Evolutionary conservation across 2,329 filamentous ascomycete genomes (phyloP).

Genomic region (Fonsecaea pugnacius): DNA sequence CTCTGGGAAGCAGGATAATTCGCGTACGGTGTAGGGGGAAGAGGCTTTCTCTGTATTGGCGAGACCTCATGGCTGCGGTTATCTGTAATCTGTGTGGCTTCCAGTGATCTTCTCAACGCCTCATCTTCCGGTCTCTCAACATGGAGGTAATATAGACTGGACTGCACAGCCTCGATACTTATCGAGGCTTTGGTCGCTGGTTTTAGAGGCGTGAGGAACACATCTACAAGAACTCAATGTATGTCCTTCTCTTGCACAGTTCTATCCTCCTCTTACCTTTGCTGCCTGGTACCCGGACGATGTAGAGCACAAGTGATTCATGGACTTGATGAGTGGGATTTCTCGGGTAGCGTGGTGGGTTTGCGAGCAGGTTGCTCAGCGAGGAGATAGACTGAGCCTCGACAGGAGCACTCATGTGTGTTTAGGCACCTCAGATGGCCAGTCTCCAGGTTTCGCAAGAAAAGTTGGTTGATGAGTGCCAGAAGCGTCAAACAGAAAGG

Average conservation of each 20-base stretch:
- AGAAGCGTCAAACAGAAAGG: neutral
- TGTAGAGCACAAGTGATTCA: constrained; percentile 81
- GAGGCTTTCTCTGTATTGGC: constrained; percentile 37
- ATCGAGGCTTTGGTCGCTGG: constrained; percentile 82
- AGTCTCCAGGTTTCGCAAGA: neutral
- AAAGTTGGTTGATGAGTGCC: neutral
- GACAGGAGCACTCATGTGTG: constrained; percentile 48
- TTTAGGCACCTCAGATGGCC: neutral
- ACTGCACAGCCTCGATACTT: constrained; percentile 81
- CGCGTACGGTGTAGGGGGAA: constrained; percentile 31
- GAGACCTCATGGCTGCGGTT: constrained; percentile 15
- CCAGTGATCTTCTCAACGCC: constrained; percentile 45
- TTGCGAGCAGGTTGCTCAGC: constrained; percentile 78
- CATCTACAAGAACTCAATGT: constrained; percentile 61
- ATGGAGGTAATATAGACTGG: constrained; percentile 90
- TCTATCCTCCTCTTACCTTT: constrained; percentile 63
- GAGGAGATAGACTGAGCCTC: constrained; percentile 83
- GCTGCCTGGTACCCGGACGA: constrained; percentile 88
- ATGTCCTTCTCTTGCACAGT: constrained; percentile 24
- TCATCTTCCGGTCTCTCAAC: constrained; percentile 68
- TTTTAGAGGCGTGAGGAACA: constrained; percentile 89
- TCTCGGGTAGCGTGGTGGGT: constrained; percentile 83
- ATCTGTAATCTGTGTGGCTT: constrained; percentile 40
- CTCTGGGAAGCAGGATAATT: constrained; percentile 33
- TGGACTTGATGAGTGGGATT: constrained; percentile 71